Evolutionary conservation across 306 rosid species (phyloP).

Genomic region (Acacia confusa): DNA sequence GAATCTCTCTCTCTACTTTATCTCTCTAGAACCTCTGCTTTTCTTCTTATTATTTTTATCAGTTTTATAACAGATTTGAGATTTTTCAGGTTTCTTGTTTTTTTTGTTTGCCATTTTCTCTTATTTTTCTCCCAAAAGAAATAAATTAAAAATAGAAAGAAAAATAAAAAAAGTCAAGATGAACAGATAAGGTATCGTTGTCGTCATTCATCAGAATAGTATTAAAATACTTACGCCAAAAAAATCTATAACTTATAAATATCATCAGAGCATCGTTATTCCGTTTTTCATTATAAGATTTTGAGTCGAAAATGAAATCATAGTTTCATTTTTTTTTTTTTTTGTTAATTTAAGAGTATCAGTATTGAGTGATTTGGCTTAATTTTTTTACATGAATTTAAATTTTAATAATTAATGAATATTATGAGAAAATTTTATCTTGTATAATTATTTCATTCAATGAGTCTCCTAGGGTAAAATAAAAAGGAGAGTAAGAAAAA

Average conservation of each 20-base stretch:
- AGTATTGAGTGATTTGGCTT: neutral
- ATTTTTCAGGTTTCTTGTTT: no score
- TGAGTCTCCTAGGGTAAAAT: neutral
- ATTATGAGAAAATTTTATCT: neutral
- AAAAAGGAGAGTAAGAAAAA: neutral
- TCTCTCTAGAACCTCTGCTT: no score
- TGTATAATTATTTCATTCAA: neutral
- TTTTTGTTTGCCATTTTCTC: no score
- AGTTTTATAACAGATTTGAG: no score
- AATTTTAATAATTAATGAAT: neutral
- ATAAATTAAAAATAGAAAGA: neutral
- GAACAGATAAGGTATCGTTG: neutral
- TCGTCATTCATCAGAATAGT: neutral
- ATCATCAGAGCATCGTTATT: no score
- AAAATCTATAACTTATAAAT: no score
- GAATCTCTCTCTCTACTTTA: no score
- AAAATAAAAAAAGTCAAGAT: neutral
- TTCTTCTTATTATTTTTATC: no score
- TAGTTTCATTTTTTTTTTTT: neutral
- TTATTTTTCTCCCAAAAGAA: neutral
- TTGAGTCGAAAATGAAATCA: neutral
- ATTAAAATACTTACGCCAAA: neutral
- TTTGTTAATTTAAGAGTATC: no score
- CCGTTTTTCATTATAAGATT: no score
- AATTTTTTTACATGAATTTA: neutral